These are phyloP conservation scores for Pleurotus eryngii DNA, from an alignment of 768 basidiomycete species.

Conservation along the genomic window DNA sequence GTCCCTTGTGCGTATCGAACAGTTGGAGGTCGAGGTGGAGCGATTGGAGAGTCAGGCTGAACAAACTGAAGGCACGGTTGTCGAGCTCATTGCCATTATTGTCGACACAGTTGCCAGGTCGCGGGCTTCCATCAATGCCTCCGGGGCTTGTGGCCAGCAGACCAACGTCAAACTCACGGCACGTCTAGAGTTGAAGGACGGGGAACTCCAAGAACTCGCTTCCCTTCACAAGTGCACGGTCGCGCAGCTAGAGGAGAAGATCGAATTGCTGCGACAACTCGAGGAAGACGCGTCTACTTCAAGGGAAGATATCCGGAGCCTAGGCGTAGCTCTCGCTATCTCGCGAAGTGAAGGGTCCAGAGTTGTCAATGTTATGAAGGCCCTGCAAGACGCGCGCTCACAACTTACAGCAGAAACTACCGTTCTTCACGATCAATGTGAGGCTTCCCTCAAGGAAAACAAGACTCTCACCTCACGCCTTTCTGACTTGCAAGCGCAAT, in stretches of 20 bases:
- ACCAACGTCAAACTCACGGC: background rate
- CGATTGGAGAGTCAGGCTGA: slow-evolving; percentile 17
- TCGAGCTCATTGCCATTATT: slow-evolving; percentile 35
- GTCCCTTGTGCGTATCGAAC: slow-evolving; percentile 51
- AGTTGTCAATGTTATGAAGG: slow-evolving; percentile 1
- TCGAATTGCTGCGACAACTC: background rate
- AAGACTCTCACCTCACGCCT: slow-evolving; percentile 5
- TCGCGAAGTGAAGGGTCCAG: slow-evolving; percentile 13
- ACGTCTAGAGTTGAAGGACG: background rate
- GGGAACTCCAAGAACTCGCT: slow-evolving; percentile 9
- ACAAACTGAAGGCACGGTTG: slow-evolving; percentile 31
- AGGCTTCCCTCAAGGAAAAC: slow-evolving; percentile 1
- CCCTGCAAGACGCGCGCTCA: background rate
- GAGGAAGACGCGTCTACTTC: background rate
- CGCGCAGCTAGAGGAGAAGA: slow-evolving; percentile 7
- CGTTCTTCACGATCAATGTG: slow-evolving; percentile 9
- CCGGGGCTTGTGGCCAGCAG: background rate
- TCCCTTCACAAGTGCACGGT: slow-evolving; percentile 8
- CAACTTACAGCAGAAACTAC: background rate
- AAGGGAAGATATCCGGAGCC: slow-evolving; percentile 15
- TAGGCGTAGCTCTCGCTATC: slow-evolving; percentile 22
- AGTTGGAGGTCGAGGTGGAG: slow-evolving; percentile 17
- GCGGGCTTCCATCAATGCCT: slow-evolving; percentile 17
- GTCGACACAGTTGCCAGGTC: slow-evolving; percentile 31
- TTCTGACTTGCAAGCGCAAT: background rate